Conservation (phyloP, 805 yeast genomes). For the Pichia insulana region DNA sequence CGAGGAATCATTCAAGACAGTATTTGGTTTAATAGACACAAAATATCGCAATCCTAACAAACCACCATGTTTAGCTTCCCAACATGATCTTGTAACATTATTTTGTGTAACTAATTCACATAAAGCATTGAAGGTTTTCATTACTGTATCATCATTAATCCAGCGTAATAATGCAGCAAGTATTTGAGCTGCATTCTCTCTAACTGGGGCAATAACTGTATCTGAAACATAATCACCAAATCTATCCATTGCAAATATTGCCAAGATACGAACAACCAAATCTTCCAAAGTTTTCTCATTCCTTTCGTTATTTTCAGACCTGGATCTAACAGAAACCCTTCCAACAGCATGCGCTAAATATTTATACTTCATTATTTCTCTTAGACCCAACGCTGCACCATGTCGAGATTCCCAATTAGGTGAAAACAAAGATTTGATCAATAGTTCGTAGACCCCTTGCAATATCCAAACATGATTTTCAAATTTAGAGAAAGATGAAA, state of each 20-base stretch:
- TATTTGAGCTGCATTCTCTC: slow-evolving; percentile 95
- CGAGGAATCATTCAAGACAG: slow-evolving; percentile 51
- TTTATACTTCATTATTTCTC: slow-evolving; percentile 65
- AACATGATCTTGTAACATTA: slow-evolving; percentile 40
- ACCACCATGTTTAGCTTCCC: slow-evolving; percentile 99
- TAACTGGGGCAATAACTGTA: slow-evolving; percentile 95
- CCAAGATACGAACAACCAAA: slow-evolving; percentile 73
- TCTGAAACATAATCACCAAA: slow-evolving; percentile 97
- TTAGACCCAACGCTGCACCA: slow-evolving; percentile 86
- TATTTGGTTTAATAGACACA: slow-evolving; percentile 79
- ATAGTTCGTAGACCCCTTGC: slow-evolving; percentile 81
- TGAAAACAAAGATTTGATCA: slow-evolving; percentile 70
- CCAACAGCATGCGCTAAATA: slow-evolving; percentile 81
- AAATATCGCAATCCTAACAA: slow-evolving; percentile 87
- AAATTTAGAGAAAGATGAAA: slow-evolving; percentile 32
- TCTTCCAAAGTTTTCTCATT: slow-evolving; percentile 77
- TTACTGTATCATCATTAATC: slow-evolving; percentile 48
- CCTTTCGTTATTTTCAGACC: slow-evolving; percentile 51
- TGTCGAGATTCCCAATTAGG: slow-evolving; percentile 93
- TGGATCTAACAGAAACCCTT: slow-evolving; percentile 55
- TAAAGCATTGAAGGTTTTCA: slow-evolving; percentile 56
- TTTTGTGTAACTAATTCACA: slow-evolving; percentile 64
- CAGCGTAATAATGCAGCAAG: slow-evolving; percentile 83
- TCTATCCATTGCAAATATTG: slow-evolving; percentile 84
- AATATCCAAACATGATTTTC: slow-evolving; percentile 85